Conservation (phyloP, 176 grass and related monocot species). For the Chrysopogon serrulatus region DNA sequence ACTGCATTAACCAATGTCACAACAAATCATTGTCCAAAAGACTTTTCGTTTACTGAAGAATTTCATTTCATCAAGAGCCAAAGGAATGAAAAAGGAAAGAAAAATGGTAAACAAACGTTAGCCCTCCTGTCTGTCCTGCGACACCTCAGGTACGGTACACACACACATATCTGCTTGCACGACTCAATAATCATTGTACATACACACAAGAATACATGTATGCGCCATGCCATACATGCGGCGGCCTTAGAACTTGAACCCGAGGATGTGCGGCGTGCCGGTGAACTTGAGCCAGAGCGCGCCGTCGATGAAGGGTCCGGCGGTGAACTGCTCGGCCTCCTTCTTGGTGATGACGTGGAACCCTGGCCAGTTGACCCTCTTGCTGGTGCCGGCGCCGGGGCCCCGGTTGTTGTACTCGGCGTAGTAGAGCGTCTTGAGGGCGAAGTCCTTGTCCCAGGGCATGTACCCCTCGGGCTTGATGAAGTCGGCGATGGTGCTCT, state of each 20-base stretch:
- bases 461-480: slow-evolving; percentile 67
- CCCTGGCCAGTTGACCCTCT: slow-evolving; percentile 62
- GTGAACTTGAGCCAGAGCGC: slow-evolving; percentile 45
- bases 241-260: slow-evolving; percentile 45
- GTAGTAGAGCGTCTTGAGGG: slow-evolving; percentile 61
- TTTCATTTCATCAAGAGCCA: neutral
- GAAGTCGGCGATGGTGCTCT: slow-evolving; percentile 49
- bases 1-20: neutral
- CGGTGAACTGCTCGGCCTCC: slow-evolving; percentile 51
- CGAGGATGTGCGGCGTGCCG: slow-evolving; percentile 42
- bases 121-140: neutral
- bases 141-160: neutral
- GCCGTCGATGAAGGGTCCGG: slow-evolving; percentile 49
- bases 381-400: slow-evolving; percentile 50
- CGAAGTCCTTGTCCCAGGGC: slow-evolving; percentile 54
- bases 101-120: neutral
- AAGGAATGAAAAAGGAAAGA: neutral
- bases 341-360: slow-evolving; percentile 44
- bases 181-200: neutral
- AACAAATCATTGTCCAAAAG: neutral
- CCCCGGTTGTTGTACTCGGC: slow-evolving; percentile 77
- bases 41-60: neutral
- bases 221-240: neutral
- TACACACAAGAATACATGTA: neutral
- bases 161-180: too few species aligned